Conservation (phyloP, 1,139 yeast species). For the Blastobotrys illinoisensis region DNA sequence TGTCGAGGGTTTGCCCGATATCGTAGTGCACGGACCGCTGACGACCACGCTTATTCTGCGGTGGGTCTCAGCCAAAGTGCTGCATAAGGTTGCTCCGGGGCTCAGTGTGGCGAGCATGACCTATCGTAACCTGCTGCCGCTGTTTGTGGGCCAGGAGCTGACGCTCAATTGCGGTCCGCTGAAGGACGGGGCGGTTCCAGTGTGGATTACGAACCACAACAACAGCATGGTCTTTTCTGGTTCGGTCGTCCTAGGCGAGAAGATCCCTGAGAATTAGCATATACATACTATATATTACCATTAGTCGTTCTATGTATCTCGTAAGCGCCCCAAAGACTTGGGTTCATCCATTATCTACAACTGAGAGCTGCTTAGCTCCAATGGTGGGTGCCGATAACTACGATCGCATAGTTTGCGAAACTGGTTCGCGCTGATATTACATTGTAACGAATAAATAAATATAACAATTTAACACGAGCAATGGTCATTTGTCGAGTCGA, state of each 20-base stretch:
- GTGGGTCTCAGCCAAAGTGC: conserved; percentile 36
- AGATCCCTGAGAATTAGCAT: background rate
- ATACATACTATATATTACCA: too few relatives aligned
- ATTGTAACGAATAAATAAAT: too few relatives aligned
- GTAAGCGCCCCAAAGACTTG: too few relatives aligned
- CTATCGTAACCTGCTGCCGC: conserved; percentile 50
- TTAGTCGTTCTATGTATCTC: too few relatives aligned
- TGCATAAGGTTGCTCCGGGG: conserved; percentile 10
- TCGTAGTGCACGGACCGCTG: conserved; percentile 80
- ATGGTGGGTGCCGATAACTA: too few relatives aligned
- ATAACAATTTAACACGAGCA: too few relatives aligned
- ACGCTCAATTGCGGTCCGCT: conserved; percentile 20
- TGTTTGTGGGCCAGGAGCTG: conserved; percentile 35
- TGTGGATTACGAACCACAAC: conserved; percentile 25
- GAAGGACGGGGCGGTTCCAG: conserved; percentile 19
- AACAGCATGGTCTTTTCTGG: background rate
- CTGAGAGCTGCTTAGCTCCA: too few relatives aligned
- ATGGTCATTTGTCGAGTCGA: conserved; percentile 2
- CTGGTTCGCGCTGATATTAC: too few relatives aligned
- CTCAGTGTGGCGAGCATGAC: conserved; percentile 32
- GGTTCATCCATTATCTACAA: too few relatives aligned
- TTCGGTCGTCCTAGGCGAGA: background rate
- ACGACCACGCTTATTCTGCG: conserved; percentile 54
- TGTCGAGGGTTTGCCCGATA: conserved; percentile 54
- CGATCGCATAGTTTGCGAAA: too few relatives aligned